Conservation (phyloP, 306 rosid genomes). For the Glycine tomentella region DNA sequence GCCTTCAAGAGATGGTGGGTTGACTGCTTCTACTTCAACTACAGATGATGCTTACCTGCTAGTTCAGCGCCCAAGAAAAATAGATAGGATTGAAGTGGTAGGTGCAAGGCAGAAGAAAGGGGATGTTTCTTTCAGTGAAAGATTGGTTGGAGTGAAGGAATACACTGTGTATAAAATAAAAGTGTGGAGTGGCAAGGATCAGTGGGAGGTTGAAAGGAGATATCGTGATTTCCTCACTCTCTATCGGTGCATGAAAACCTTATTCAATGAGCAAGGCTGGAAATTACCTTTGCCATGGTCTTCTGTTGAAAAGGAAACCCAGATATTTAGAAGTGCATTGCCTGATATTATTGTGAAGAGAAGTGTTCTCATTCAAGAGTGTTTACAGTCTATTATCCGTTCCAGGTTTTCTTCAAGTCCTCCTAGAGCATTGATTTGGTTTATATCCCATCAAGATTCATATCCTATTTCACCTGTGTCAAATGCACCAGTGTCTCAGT, state of each 20-base stretch:
- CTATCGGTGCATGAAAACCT: slow-evolving; percentile 72
- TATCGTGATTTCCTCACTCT: slow-evolving; percentile 90
- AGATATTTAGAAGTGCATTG: slow-evolving; percentile 89
- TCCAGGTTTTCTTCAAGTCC: slow-evolving; percentile 66
- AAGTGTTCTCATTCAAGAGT: slow-evolving; percentile 92
- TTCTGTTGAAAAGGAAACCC: slow-evolving; percentile 81
- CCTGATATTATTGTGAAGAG: slow-evolving; percentile 91
- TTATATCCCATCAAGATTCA: slow-evolving; percentile 86
- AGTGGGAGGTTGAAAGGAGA: slow-evolving; percentile 95
- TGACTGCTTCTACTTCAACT: slow-evolving; percentile 91
- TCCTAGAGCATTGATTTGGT: slow-evolving; percentile 76
- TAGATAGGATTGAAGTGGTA: slow-evolving; percentile 89
- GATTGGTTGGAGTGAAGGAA: slow-evolving; percentile 98
- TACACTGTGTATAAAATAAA: slow-evolving; percentile 84
- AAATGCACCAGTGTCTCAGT: slow-evolving; percentile 46
- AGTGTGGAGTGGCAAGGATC: slow-evolving; percentile 82
- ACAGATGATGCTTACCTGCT: slow-evolving; percentile 57
- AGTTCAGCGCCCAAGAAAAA: slow-evolving; percentile 60
- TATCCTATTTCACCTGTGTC: slow-evolving; percentile 61
- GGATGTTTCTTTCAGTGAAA: slow-evolving; percentile 92
- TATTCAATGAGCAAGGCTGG: slow-evolving; percentile 75
- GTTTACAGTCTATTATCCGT: slow-evolving; percentile 74
- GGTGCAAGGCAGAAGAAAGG: slow-evolving; percentile 99
- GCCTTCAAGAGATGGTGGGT: slow-evolving; percentile 87
- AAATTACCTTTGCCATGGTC: slow-evolving; percentile 88